Evolutionary conservation across 306 rosid genomes (phyloP).

Genomic region (Quercus robur): DNA sequence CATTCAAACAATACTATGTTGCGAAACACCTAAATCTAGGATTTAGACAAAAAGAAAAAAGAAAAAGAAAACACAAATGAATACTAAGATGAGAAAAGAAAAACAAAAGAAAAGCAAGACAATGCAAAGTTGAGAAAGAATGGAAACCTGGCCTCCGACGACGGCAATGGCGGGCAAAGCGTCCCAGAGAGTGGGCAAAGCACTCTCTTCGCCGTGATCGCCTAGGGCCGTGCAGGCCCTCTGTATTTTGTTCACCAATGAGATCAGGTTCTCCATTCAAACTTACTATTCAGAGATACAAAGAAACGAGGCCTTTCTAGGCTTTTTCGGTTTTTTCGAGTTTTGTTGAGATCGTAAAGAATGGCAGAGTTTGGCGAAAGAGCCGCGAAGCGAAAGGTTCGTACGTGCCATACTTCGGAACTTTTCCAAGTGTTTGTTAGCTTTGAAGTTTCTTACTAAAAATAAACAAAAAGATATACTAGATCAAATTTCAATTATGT

Average conservation of each 20-base stretch:
- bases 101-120: background rate
- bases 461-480: too few relatives aligned
- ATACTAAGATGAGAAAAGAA: background rate
- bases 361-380: constrained; percentile 15
- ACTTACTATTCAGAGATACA: background rate
- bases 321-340: too few relatives aligned
- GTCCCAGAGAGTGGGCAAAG: constrained; percentile 93
- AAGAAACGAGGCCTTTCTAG: too few relatives aligned
- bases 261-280: constrained; percentile 75
- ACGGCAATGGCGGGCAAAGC: constrained; percentile 91
- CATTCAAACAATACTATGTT: too few relatives aligned
- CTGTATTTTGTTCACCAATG: constrained; percentile 86
- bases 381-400: constrained; percentile 15
- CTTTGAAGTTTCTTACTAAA: background rate
- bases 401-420: background rate
- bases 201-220: constrained; percentile 81
- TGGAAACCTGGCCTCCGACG: constrained; percentile 79
- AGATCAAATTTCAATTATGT: too few relatives aligned
- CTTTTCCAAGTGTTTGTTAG: background rate
- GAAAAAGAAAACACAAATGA: background rate
- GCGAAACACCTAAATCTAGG: background rate
- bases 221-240: constrained; percentile 95
- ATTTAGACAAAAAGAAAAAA: background rate
- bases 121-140: background rate
- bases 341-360: background rate